phyloP scores from a whole-genome alignment of 148 eudicot genomes.

The Cornus kousa region DNA sequence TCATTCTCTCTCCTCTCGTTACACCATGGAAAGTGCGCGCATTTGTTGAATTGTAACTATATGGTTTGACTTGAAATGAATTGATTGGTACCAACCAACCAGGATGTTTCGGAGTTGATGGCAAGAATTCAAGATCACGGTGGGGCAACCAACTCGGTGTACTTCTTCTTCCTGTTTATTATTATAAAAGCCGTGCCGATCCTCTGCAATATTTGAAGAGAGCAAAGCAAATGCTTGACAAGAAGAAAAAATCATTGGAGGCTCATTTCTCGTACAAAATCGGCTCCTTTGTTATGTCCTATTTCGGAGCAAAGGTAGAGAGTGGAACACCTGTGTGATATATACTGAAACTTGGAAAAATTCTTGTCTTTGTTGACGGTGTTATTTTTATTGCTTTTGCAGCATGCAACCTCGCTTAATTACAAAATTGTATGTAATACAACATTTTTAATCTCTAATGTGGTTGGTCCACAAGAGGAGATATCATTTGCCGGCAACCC shows the following conservation, averaged over 20 bases:
- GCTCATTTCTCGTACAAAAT: constrained; percentile 45
- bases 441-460: constrained; percentile 58
- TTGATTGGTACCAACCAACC: background rate
- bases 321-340: background rate
- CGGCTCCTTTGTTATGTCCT: constrained; percentile 40
- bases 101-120: constrained; percentile 42
- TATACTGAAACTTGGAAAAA: too few species aligned
- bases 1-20: background rate
- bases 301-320: constrained; percentile 54
- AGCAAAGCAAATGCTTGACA: constrained; percentile 58
- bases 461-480: constrained; percentile 53
- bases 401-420: constrained; percentile 42
- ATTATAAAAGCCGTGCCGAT: constrained; percentile 32
- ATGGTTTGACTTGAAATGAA: background rate
- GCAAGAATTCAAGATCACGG: constrained; percentile 22
- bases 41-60: background rate
- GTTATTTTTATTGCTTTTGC: background rate
- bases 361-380: background rate
- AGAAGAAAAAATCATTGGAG: constrained; percentile 56
- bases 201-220: constrained; percentile 45
- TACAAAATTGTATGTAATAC: constrained; percentile 46
- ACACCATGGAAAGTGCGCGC: background rate
- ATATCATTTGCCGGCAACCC: constrained; percentile 50
- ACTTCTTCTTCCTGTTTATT: constrained; percentile 51
- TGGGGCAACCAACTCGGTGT: constrained; percentile 65